Base-by-base conservation (phyloP, 441 rosid species). In the Hura crepitans region DNA sequence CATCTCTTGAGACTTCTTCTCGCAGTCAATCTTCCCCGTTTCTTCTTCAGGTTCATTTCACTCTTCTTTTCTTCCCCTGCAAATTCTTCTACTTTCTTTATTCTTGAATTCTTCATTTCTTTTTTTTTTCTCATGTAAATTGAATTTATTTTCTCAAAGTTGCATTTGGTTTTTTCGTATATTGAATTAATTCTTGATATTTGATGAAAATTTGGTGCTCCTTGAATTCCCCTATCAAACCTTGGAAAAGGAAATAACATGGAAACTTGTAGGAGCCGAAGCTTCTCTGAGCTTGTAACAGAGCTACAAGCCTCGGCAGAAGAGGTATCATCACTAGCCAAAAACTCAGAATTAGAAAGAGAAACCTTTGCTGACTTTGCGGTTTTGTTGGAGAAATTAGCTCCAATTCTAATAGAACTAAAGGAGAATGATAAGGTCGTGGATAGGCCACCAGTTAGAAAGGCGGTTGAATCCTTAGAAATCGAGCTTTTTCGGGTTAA, bases 301-400 rank as follows among this genome's bases (percentile, higher is more conserved):
- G 82, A 81, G 74, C 70, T 81, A 8, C 75, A 73, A 51, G 72
- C 70, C 50, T 81, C 77, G n/a, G 72, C 71, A 57, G 81, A 81
- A 56, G 84, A 75, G 55, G 76, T 79, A 2, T 65, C 80, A 25
- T 82, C 77, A 50, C 30, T 80, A 47, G 82, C 85, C 2, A 86
- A 72, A 69, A 74, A 27, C 49, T 65, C 74, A 10, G 82, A 74
- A 9, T 72, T 43, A 2, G 88, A 81, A 27, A 71, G 63, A 27
- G 86, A 82, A 59, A 50, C 76, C n/a, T 75, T 80, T 45, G 25
- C 75, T 57, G 86, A 85, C 20, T 81, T 87, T 70, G 76, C 80
- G 1, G 33, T 20, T 75, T 72, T 85, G 65, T 65, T 81, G n/a
- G 82, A 85, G 77, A 89, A 84, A 61, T 85, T 89, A 39, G 30